Conservation (phyloP, 2,329 filamentous ascomycete genomes). For the Sporothrix brasiliensis region DNA sequence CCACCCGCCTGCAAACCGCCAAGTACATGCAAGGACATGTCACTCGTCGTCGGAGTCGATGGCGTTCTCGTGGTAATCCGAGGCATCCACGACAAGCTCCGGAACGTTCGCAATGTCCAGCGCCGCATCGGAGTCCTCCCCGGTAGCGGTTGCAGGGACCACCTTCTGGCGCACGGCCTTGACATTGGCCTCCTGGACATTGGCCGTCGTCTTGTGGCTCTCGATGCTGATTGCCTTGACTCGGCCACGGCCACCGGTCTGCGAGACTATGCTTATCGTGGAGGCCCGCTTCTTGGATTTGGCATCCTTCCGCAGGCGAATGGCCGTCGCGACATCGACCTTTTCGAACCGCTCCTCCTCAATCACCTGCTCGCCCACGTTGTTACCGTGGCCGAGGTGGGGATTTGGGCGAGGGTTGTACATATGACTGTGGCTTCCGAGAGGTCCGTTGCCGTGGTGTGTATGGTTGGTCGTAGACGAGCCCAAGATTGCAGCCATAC, state of each 20-base stretch:
- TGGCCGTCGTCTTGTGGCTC: not conserved
- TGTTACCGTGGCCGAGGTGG: constrained; percentile 27
- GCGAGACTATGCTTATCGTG: constrained; percentile 16
- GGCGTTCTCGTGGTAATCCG: not conserved
- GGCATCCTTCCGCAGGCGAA: constrained; percentile 42
- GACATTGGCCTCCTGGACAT: not conserved
- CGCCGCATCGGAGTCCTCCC: not conserved
- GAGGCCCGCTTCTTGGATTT: constrained; percentile 40
- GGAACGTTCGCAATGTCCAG: not conserved
- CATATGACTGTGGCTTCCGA: constrained; percentile 26
- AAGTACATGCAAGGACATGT: not conserved
- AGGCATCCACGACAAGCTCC: not conserved
- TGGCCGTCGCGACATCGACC: constrained; percentile 40
- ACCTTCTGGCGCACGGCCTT: constrained; percentile 13
- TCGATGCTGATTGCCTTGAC: constrained; percentile 27
- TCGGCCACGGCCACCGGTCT: not conserved
- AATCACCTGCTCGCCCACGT: constrained; percentile 35
- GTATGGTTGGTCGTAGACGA: not conserved
- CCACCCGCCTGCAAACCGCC: not conserved
- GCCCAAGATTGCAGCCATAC: constrained; percentile 30
- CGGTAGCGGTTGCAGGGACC: not conserved
- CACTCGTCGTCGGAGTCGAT: not conserved
- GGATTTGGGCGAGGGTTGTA: constrained; percentile 21
- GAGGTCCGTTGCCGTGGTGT: not conserved
- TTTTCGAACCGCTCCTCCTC: constrained; percentile 37